Percentiles rank a stretch among this genome's conserved stretches.
These are phyloP conservation scores for Cyberlindnera misumaiensis DNA, from an alignment of 805 yeast genomes.

Conservation along the genomic window DNA sequence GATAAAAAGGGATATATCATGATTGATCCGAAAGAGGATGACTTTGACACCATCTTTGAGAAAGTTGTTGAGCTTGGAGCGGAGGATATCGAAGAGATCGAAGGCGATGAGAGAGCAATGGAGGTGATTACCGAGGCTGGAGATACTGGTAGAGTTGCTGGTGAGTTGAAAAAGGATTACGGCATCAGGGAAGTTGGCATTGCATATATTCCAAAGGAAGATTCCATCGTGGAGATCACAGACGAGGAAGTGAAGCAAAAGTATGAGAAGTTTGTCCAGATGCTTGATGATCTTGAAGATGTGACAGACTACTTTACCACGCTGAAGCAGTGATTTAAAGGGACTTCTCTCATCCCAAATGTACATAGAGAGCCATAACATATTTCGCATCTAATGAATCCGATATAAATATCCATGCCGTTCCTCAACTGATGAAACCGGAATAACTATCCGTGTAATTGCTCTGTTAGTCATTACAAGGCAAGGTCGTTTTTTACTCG, in stretches of 20 bases:
- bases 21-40: constrained; percentile 34
- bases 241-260: constrained; percentile 45
- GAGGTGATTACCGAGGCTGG: constrained; percentile 59
- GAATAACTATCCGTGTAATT: too few relatives aligned
- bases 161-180: constrained; percentile 44
- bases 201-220: constrained; percentile 58
- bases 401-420: neutral
- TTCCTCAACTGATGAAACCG: too few relatives aligned
- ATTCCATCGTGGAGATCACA: constrained; percentile 47
- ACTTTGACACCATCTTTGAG: constrained; percentile 67
- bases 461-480: too few relatives aligned
- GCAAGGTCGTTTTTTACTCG: too few relatives aligned
- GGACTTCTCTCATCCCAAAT: neutral
- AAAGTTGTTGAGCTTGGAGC: constrained; percentile 66
- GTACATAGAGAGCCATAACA: neutral
- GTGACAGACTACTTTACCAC: constrained; percentile 77
- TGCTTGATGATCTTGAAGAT: constrained; percentile 76
- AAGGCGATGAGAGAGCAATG: constrained; percentile 23
- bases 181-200: constrained; percentile 66
- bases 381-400: too few relatives aligned
- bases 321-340: constrained; percentile 31
- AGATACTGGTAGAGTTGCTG: constrained; percentile 56
- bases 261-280: constrained; percentile 49
- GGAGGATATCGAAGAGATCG: constrained; percentile 61
- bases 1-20: constrained; percentile 69